These are phyloP conservation scores for Avena atlantica DNA, from an alignment of 176 grass and related monocot species.

Conservation along the genomic window DNA sequence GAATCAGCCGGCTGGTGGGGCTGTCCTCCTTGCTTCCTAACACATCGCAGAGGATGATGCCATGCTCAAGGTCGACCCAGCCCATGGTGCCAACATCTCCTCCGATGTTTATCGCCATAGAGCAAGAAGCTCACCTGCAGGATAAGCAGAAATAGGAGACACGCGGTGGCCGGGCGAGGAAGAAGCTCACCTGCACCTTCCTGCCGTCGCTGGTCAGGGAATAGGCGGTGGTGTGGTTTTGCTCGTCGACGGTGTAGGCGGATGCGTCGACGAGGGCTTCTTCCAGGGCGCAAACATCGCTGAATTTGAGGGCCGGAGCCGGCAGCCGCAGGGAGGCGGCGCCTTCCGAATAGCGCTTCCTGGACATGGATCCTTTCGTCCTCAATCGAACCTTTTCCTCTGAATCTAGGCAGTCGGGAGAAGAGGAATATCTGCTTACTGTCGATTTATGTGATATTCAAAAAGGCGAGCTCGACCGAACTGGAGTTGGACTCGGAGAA, in stretches of 20 bases:
- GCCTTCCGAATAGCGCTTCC: background rate
- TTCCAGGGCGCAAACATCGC: background rate
- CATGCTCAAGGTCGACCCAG: background rate
- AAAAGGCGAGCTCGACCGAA: too few relatives aligned
- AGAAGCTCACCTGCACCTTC: background rate
- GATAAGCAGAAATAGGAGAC: background rate
- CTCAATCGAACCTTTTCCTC: background rate
- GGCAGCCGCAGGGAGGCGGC: background rate
- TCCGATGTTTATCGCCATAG: background rate
- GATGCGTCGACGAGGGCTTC: background rate
- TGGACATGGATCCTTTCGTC: background rate
- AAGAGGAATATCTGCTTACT: too few relatives aligned
- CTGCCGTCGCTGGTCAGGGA: background rate
- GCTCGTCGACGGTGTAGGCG: constrained; percentile 7
- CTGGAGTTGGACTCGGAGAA: too few relatives aligned
- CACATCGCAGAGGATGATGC: background rate
- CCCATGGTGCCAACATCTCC: background rate
- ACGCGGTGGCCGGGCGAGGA: background rate
- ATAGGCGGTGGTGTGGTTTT: background rate
- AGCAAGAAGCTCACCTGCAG: too few relatives aligned
- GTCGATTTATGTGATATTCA: background rate
- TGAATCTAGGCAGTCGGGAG: too few relatives aligned
- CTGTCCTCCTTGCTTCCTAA: background rate
- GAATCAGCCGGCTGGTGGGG: background rate
- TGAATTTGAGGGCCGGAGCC: background rate